phyloP scores from a whole-genome alignment of 306 rosid genomes.

The Quercus glauca region DNA sequence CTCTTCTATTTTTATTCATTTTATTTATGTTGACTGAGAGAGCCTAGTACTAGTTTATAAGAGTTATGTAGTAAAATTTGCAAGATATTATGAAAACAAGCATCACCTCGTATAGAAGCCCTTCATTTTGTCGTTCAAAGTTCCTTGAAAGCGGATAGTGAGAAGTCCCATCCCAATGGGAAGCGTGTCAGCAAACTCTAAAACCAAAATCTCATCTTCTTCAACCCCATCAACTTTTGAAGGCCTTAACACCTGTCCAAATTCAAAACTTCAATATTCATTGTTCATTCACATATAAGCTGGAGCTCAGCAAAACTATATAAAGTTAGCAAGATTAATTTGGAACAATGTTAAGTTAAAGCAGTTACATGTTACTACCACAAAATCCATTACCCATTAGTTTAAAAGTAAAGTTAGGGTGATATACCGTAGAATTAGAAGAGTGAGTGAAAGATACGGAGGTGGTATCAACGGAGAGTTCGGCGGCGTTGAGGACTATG shows the following conservation, averaged over 20 bases:
- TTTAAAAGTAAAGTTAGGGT: background rate
- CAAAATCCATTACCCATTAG: too few relatives aligned
- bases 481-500: constrained; percentile 81
- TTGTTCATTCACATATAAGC: background rate
- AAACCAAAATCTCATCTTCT: constrained; percentile 67
- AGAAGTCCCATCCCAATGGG: constrained; percentile 69
- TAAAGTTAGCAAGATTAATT: too few relatives aligned
- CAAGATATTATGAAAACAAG: too few relatives aligned
- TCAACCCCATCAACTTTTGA: constrained; percentile 49
- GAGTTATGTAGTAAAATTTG: too few relatives aligned
- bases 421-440: constrained; percentile 48
- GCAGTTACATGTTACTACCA: too few relatives aligned
- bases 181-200: constrained; percentile 65
- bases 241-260: constrained; percentile 62
- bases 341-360: too few relatives aligned
- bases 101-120: constrained; percentile 75
- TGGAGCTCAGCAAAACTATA: too few relatives aligned
- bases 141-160: constrained; percentile 64
- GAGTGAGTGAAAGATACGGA: constrained; percentile 40
- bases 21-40: too few relatives aligned
- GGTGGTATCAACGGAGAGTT: constrained; percentile 34
- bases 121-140: constrained; percentile 78
- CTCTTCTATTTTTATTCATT: too few relatives aligned
- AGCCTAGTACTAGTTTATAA: too few relatives aligned
- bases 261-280: background rate